Conservation (phyloP, 2,329 filamentous ascomycete species). For the Penicillium brevicompactum region DNA sequence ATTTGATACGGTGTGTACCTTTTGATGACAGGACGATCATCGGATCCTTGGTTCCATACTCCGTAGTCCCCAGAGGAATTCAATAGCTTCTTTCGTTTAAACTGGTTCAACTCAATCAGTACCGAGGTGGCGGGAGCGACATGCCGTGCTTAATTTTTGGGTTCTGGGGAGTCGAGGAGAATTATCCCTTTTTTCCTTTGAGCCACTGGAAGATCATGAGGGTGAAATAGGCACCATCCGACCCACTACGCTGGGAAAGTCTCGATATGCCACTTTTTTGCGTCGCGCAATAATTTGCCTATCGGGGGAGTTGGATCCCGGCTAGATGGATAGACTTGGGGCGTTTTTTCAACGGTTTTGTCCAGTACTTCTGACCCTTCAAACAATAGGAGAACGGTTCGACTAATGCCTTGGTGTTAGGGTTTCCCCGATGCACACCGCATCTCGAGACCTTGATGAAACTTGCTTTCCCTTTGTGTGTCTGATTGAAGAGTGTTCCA, state of each 20-base stretch:
- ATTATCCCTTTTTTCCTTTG: background rate
- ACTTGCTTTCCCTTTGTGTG: background rate
- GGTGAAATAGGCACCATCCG: background rate
- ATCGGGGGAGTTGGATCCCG: background rate
- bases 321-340: background rate
- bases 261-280: background rate
- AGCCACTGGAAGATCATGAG: background rate
- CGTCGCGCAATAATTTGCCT: background rate
- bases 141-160: conserved; percentile 4
- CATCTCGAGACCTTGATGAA: conserved; percentile 1
- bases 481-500: background rate
- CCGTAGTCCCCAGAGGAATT: background rate
- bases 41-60: background rate
- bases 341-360: background rate
- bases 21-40: conserved; percentile 20
- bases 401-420: background rate
- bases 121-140: background rate
- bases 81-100: conserved; percentile 4
- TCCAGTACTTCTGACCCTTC: background rate
- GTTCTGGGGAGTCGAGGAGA: background rate
- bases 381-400: conserved; percentile 3
- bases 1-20: conserved; percentile 6
- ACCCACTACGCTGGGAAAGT: background rate
- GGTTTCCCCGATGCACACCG: conserved; percentile 2
- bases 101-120: background rate